These are phyloP conservation scores for Calophaca sinica DNA, from an alignment of 306 rosid species.

Conservation along the genomic window DNA sequence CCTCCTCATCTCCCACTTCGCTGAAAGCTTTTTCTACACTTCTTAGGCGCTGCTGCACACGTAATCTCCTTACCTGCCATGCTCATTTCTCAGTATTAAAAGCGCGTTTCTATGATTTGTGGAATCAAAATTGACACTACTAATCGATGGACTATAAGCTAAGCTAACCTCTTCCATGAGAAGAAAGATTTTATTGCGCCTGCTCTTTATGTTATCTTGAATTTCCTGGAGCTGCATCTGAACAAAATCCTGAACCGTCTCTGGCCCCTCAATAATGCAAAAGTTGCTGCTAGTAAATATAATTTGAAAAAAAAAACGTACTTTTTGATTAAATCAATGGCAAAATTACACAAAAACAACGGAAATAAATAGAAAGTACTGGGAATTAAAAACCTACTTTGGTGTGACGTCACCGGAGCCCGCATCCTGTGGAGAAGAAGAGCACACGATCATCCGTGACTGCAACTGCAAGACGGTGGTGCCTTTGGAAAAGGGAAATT, in stretches of 20 bases:
- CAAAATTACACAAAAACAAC: conserved; percentile 23
- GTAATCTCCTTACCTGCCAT: conserved; percentile 85
- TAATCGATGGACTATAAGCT: neutral
- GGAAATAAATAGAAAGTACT: neutral
- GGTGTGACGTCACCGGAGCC: conserved; percentile 59
- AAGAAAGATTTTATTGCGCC: conserved; percentile 90
- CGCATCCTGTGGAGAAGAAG: conserved; percentile 67
- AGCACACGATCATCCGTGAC: conserved; percentile 47
- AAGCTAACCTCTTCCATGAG: conserved; percentile 93
- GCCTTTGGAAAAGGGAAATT: conserved; percentile 40
- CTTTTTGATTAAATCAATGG: conserved; percentile 11
- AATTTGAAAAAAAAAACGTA: too few species aligned
- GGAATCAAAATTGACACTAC: neutral
- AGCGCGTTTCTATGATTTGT: neutral
- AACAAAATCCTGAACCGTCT: conserved; percentile 91
- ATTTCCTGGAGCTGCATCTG: conserved; percentile 93
- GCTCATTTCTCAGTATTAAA: conserved; percentile 27
- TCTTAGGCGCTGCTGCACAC: conserved; percentile 84
- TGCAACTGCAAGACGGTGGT: conserved; percentile 45
- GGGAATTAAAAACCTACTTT: conserved; percentile 59
- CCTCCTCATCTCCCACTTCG: conserved; percentile 68
- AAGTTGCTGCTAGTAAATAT: conserved; percentile 87
- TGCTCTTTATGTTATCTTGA: conserved; percentile 82
- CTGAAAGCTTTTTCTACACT: conserved; percentile 39
- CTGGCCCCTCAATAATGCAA: conserved; percentile 98